Evolutionary conservation across 2,329 filamentous ascomycete genomes (phyloP), one percentile per base, ranked within the genome.

Genomic region (Colletotrichum euphorbiae): DNA sequence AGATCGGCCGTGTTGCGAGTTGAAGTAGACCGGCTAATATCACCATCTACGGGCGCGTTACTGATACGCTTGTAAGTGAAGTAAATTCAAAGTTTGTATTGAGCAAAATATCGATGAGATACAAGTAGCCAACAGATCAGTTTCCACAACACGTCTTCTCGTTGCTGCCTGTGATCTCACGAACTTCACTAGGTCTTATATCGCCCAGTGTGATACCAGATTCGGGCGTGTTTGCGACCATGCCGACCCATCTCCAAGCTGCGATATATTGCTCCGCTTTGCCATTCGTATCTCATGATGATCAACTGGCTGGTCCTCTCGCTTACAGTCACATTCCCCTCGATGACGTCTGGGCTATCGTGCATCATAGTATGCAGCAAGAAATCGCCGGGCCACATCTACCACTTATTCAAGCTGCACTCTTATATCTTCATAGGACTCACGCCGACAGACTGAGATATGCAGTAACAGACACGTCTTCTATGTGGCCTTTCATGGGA

Each of bases 401-500:
- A 3, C 43, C 36, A 17, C 45, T 61, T 8, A 36, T 61, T 21
- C 58, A 52, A 61, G 46, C 58, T 7, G 46, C 46, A 38, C 36
- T 61, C 1, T 4, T 52, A 3, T 52, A 52, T 13, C 58, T 61
- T 19, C 46, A 43, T 9, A 45, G 19, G 3, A 43, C 0, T 2
- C 46, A 45, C 2, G 21, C 50, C 11, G 5, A 6, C 15, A 15
- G 12, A 6, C 21, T 11, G 1, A 38, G n/a, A 7, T 19, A 51
- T 13, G 58, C 58, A 42, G 65, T 72, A 7, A 72, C 75, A 46
- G 77, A 79, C 63, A 77, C 75, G 1, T 72, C 77, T 0, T 78
- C 78, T 36, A n/a, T 74, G 3, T 80, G 77, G 77, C 80, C 77
- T 0, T 77, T 78, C n/a, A 72, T 79, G 58, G 78, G 77, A 15